These are phyloP conservation scores for Ophiocordyceps sinensis DNA, from an alignment of 2,329 filamentous ascomycete species.

Conservation along the genomic window DNA sequence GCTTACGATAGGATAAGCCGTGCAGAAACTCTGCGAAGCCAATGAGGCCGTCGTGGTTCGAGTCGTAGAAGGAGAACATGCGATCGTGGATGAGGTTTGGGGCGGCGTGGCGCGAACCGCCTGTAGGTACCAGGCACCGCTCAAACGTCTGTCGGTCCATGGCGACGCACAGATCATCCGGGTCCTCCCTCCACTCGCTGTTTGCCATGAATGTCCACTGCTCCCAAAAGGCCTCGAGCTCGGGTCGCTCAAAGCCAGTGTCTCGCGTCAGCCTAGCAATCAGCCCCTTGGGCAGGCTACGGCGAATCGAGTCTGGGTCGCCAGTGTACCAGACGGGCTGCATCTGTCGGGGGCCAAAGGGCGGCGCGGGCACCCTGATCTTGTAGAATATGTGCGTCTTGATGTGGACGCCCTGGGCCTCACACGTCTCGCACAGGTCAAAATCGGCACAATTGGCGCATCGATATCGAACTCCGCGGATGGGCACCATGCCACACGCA, in stretches of 20 bases:
- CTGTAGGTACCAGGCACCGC: conserved; percentile 75
- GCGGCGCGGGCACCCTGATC: conserved; percentile 76
- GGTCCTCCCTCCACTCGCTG: conserved; percentile 69
- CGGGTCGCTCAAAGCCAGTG: conserved; percentile 69
- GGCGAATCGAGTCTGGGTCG: conserved; percentile 58
- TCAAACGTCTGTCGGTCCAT: conserved; percentile 93
- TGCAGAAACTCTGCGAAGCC: conserved; percentile 85
- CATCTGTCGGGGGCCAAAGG: conserved; percentile 66
- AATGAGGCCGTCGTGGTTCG: conserved; percentile 76
- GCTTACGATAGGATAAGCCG: conserved; percentile 57
- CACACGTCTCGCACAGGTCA: conserved; percentile 88
- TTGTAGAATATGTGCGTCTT: conserved; percentile 97
- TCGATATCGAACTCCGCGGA: conserved; percentile 81
- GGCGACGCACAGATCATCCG: conserved; percentile 60
- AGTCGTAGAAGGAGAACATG: conserved; percentile 94
- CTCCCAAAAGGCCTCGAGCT: conserved; percentile 89
- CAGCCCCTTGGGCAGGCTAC: conserved; percentile 50
- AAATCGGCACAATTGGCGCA: conserved; percentile 95
- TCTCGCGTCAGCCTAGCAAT: conserved; percentile 55
- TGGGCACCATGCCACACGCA: conserved; percentile 73
- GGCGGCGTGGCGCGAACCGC: conserved; percentile 58
- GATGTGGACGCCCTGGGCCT: conserved; percentile 61
- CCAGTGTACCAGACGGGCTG: conserved; percentile 81
- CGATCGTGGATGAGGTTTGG: conserved; percentile 90
- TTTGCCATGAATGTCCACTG: conserved; percentile 93